Evolutionary conservation across 2,329 filamentous ascomycete genomes (phyloP).

Genomic region (Blumeria graminis): DNA sequence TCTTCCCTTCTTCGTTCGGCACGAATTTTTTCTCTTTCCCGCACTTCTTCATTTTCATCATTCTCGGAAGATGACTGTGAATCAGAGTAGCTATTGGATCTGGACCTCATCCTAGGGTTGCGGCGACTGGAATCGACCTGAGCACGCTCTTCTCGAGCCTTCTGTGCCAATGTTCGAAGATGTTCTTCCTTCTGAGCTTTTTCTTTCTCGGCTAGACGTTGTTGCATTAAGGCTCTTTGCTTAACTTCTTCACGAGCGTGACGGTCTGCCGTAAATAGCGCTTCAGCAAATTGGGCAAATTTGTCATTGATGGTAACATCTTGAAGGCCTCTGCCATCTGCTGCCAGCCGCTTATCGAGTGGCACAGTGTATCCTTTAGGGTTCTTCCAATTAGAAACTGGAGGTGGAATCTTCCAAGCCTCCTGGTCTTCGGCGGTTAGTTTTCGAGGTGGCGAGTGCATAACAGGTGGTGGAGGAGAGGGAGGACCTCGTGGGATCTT

Average conservation of each 20-base stretch:
- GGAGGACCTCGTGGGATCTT: conserved; percentile 87
- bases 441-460: conserved; percentile 87
- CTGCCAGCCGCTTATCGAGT: conserved; percentile 81
- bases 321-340: conserved; percentile 74
- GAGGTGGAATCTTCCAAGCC: conserved; percentile 76
- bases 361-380: conserved; percentile 95
- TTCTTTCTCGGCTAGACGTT: conserved; percentile 87
- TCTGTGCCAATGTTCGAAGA: conserved; percentile 65
- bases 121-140: conserved; percentile 25
- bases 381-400: conserved; percentile 98
- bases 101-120: conserved; percentile 17
- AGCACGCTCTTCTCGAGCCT: conserved; percentile 64
- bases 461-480: conserved; percentile 74
- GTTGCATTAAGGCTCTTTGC: conserved; percentile 82
- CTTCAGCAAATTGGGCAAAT: conserved; percentile 88
- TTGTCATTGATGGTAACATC: conserved; percentile 97
- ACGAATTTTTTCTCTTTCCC: conserved; percentile 54
- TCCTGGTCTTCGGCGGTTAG: conserved; percentile 93
- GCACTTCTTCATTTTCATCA: conserved; percentile 40
- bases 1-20: conserved; percentile 59
- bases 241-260: conserved; percentile 91
- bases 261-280: conserved; percentile 77
- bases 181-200: conserved; percentile 87
- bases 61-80: conserved; percentile 22
- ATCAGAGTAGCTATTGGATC: conserved; percentile 26